phyloP scores from a whole-genome alignment of 2,329 filamentous ascomycete genomes.

The Claviceps pazoutovae region DNA sequence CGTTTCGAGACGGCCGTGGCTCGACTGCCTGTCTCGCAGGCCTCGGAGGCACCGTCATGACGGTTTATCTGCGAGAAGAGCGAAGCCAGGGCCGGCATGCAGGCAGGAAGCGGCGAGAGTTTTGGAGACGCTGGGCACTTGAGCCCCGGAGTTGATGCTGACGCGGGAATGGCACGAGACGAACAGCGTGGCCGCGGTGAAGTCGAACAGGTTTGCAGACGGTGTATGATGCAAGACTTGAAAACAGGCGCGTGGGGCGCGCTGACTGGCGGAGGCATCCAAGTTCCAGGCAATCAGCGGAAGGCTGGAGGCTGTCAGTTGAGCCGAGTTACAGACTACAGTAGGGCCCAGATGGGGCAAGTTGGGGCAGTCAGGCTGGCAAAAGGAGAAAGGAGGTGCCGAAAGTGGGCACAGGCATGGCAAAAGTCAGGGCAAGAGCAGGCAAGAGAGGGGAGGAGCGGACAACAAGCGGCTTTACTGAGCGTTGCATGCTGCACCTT shows the following conservation, averaged over 20 bases:
- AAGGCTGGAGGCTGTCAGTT: too few species aligned
- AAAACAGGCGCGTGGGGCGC: constrained; percentile 8
- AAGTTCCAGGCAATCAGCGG: not conserved
- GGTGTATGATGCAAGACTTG: not conserved
- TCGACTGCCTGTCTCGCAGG: constrained; percentile 22
- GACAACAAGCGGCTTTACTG: too few species aligned
- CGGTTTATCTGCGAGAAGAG: constrained; percentile 5
- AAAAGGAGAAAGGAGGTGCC: constrained; percentile 7
- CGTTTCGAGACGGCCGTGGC: constrained; percentile 19
- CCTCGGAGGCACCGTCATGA: constrained; percentile 25
- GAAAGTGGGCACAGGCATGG: constrained; percentile 1
- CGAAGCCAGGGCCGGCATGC: constrained; percentile 7
- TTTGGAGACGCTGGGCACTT: constrained; percentile 2
- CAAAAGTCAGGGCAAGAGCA: not conserved
- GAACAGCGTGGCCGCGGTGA: not conserved
- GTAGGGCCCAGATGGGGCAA: too few species aligned
- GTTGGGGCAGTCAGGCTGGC: not conserved
- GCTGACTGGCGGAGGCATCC: constrained; percentile 3
- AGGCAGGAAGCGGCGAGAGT: constrained; percentile 2
- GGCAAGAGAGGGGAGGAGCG: not conserved
- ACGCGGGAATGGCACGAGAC: not conserved
- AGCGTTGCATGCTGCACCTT: too few species aligned
- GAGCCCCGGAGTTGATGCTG: not conserved
- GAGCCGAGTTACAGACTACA: too few species aligned
- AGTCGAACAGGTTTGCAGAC: not conserved